Evolutionary conservation across 2,329 filamentous ascomycete species (phyloP), one percentile per base, ranked within the genome.

Genomic region (Rhynchosporium agropyri): DNA sequence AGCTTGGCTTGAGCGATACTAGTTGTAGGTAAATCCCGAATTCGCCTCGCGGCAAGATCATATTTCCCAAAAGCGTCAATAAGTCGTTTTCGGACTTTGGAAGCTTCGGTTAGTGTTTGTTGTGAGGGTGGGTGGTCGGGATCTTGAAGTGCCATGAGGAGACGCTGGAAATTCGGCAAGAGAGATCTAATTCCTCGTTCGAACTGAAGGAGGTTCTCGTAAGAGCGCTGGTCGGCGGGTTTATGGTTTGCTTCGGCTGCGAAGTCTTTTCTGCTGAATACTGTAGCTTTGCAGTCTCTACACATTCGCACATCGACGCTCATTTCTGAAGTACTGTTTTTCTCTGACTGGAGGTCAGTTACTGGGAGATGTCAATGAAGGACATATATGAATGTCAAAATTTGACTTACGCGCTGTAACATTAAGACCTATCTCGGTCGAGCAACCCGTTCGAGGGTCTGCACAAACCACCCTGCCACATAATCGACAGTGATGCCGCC

Each of bases 381-480:
- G 66, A 68, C 38, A 38, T 28, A 28, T 36, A 51, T 55, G 43
- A 33, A 28, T 38, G 38, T n/a, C 4, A 43, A n/a, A 29, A 51
- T 4, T 20, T 8, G 67, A 77, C 84, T 76, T 80, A 86, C 85
- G 78, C 72, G 83, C 78, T 72, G 88, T 81, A 20, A 98, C 88
- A 71, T 90, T 91, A 49, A 99, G 78, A 4, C 89, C 90, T 59
- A 99, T 83, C 70, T 97, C 91, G 8, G 81, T 86, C 0, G 95
- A 99, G 76, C 95, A 99, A 3, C 78, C 87, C 0, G 95, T 99
- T 62, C 85, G 83, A 0, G 85, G 85, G 76, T 99, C 95, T 12
- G 92, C 92, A 74, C 95, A 99, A 0, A 99, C 92, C 0, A 99
- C 92, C 49, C 89, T 86, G 3, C 95, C 95, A 72, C 95, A 99